Conservation (phyloP, 2,329 filamentous ascomycete species). For the Fusarium sp. region DNA sequence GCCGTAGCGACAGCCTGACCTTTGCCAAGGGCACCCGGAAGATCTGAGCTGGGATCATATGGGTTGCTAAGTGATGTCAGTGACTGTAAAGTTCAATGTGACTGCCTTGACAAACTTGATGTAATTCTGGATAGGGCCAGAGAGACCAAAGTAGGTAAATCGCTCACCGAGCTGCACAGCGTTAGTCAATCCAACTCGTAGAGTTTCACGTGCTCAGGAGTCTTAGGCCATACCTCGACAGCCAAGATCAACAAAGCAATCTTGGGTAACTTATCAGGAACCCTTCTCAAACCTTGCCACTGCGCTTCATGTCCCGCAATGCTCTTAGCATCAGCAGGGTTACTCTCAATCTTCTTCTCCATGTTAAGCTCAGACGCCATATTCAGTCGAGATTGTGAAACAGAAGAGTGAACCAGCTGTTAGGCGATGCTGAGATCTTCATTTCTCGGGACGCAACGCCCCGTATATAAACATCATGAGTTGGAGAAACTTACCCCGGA, state of each 20-base stretch:
- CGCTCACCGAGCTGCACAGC: background rate
- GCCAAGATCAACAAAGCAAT: background rate
- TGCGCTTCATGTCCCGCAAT: background rate
- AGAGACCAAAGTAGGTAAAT: conserved; percentile 19
- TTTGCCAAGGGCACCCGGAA: background rate
- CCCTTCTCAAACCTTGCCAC: conserved; percentile 5
- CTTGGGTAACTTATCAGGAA: conserved; percentile 8
- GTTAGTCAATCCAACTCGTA: accelerated
- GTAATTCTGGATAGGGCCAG: conserved; percentile 4
- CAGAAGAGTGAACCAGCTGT: accelerated
- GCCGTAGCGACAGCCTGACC: conserved; percentile 1
- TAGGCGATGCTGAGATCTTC: background rate
- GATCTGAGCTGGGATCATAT: background rate
- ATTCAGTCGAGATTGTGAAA: accelerated
- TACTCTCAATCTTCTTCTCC: background rate
- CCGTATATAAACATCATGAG: background rate
- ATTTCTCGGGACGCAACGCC: background rate
- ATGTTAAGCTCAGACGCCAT: background rate
- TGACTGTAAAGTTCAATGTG: accelerated
- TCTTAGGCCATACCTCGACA: background rate
- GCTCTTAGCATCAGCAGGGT: background rate
- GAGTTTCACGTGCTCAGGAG: background rate
- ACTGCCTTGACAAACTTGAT: background rate
- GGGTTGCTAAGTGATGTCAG: background rate
- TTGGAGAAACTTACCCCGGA: background rate